A percentile compares a stretch with the other conserved stretches of the same genome.
Conservation (phyloP, 2,329 filamentous ascomycete species). For the Trichoderma endophyticum region DNA sequence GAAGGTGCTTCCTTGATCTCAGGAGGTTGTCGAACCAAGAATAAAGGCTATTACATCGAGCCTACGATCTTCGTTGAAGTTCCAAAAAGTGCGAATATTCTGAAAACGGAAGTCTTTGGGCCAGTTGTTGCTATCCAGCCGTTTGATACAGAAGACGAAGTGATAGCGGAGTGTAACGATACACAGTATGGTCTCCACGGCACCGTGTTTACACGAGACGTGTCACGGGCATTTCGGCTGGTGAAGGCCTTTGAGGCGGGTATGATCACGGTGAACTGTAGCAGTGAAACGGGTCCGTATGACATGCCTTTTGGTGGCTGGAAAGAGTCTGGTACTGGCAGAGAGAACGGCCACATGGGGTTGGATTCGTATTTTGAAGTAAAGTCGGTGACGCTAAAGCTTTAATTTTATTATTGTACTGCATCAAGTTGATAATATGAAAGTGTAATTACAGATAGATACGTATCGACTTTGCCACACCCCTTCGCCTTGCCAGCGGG, state of each 20-base stretch:
- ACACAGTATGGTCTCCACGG: constrained; percentile 52
- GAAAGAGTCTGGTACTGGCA: constrained; percentile 58
- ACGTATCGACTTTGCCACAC: background rate
- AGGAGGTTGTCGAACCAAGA: constrained; percentile 18
- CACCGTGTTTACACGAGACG: constrained; percentile 53
- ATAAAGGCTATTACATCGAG: constrained; percentile 29
- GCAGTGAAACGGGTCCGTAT: constrained; percentile 23
- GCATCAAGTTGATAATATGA: background rate
- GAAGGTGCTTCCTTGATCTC: constrained; percentile 22
- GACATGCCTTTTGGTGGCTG: constrained; percentile 42
- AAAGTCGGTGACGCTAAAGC: constrained; percentile 27
- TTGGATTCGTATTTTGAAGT: constrained; percentile 38
- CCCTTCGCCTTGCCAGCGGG: background rate
- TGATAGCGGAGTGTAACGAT: constrained; percentile 31
- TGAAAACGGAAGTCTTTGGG: constrained; percentile 32
- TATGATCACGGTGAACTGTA: constrained; percentile 36
- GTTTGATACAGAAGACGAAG: constrained; percentile 30
- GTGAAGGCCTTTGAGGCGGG: constrained; percentile 52
- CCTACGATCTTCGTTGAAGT: constrained; percentile 32
- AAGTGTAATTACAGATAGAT: background rate
- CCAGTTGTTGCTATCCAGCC: constrained; percentile 29
- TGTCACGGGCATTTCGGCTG: constrained; percentile 30
- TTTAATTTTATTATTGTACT: background rate
- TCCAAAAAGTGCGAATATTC: constrained; percentile 26
- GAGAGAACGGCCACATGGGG: constrained; percentile 43